Evolutionary conservation across 441 rosid species (phyloP).

Genomic region (Rhodomyrtus psidioides): DNA sequence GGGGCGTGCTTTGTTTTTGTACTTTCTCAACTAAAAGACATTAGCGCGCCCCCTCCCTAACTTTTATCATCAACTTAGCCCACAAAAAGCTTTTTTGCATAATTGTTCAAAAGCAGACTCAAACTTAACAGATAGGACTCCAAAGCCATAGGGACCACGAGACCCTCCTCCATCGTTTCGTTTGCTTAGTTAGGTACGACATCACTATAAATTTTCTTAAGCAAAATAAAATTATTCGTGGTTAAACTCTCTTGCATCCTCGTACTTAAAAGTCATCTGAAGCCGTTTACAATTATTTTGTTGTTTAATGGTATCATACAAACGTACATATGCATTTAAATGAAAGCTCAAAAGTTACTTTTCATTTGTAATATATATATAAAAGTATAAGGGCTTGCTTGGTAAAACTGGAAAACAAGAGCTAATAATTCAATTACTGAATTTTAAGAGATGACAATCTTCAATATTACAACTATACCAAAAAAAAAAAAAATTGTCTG

Average conservation of each 20-base stretch:
- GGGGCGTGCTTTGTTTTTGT: neutral
- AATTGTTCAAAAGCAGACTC: neutral
- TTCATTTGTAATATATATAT: neutral
- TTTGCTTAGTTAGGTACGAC: neutral
- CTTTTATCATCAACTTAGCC: neutral
- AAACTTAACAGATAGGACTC: neutral
- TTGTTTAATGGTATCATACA: neutral
- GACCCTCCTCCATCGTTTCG: neutral
- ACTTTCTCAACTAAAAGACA: neutral
- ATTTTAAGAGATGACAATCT: neutral
- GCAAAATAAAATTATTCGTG: neutral
- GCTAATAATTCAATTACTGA: neutral
- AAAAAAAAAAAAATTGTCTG: no score
- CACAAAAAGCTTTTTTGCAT: neutral
- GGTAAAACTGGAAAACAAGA: neutral
- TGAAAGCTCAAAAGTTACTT: neutral
- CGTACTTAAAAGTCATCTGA: neutral
- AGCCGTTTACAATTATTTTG: neutral
- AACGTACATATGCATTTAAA: neutral
- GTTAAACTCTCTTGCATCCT: neutral
- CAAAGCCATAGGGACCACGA: neutral
- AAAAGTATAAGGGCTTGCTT: neutral
- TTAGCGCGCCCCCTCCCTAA: neutral
- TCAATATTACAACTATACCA: neutral
- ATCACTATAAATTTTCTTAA: neutral